Evolutionary conservation across 805 yeast species (phyloP).

Genomic region (Teunomyces stri): DNA sequence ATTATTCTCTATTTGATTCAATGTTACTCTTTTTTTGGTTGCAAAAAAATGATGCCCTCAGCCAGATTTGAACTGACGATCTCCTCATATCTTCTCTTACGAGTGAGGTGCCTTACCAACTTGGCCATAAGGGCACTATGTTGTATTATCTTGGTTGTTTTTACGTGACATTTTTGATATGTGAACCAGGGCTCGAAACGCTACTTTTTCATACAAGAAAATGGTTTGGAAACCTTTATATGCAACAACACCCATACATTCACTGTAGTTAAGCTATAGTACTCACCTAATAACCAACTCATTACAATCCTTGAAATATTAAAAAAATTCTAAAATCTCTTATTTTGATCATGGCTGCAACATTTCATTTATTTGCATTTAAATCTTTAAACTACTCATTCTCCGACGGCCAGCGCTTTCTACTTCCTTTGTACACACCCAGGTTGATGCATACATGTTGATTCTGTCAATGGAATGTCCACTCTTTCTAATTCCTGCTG

Average conservation of each 20-base stretch:
- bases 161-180: neutral
- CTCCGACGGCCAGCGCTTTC: slow-evolving; percentile 30
- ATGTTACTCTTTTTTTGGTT: neutral
- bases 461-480: slow-evolving; percentile 73
- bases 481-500: slow-evolving; percentile 65
- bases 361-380: slow-evolving; percentile 1
- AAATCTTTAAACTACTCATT: slow-evolving; percentile 47
- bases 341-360: too few species aligned
- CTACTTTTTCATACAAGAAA: neutral
- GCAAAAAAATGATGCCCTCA: slow-evolving; percentile 10
- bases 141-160: neutral
- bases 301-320: too few species aligned
- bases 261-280: too few species aligned
- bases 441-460: slow-evolving; percentile 86
- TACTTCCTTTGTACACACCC: slow-evolving; percentile 66
- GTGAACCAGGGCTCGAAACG: neutral
- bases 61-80: slow-evolving; percentile 15
- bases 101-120: slow-evolving; percentile 15
- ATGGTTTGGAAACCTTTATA: too few species aligned
- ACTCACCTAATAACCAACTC: too few species aligned
- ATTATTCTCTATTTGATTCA: too few species aligned
- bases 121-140: slow-evolving; percentile 12
- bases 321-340: too few species aligned
- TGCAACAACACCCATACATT: too few species aligned
- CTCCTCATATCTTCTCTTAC: slow-evolving; percentile 11